Base-by-base conservation (phyloP, 2,329 filamentous ascomycete genomes). In the Verticillium dahliae region DNA sequence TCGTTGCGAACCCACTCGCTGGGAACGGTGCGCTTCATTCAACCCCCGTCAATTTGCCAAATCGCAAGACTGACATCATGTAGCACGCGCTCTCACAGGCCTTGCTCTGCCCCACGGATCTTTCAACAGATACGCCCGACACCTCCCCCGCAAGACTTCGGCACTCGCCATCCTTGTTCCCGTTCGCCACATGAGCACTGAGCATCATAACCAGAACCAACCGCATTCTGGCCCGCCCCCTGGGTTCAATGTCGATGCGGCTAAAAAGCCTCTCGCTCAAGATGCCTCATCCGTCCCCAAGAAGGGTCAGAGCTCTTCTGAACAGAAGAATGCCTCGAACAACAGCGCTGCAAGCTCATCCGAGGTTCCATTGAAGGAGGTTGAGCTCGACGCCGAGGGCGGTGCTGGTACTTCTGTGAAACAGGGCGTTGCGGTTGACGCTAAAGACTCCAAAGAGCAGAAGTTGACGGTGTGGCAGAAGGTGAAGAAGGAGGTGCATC, bases 401-500 rank as follows among this genome's bases (percentile, higher is more conserved):
- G 45, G 45, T 22, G 81, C 71, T 13, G 76, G 75, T 15, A 75
- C 80, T 15, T 81, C 82, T 10, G 80, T 83, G 65, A 91, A 89
- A 76, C 81, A 88, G 66, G 85, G 84, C 60, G 73, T 81, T 0
- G 74, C 83, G 9, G 82, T 85, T 61, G 86, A 87, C 71, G 83
- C 85, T 67, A 83, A 85, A 67, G 86, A 90, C 39, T 70, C 74
- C 61, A 76, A 87, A 68, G 89, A 90, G 74, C 88, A 90, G 64
- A 84, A 89, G 69, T 92, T 93, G 80, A 97, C 93, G 0, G 58
- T 98, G 1, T 89, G 87, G 76, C 91, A 98, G 74, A 96, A 93
- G 79, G 88, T 99, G 71, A 99, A 97, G 83, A 93, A 96, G 75
- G 95, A 99, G 76, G 83, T 82, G 14, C 86, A 89, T 65, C 95